Evolutionary conservation across 1,139 yeast genomes (phyloP).

Genomic region (Nakaseomyces nivariensis): DNA sequence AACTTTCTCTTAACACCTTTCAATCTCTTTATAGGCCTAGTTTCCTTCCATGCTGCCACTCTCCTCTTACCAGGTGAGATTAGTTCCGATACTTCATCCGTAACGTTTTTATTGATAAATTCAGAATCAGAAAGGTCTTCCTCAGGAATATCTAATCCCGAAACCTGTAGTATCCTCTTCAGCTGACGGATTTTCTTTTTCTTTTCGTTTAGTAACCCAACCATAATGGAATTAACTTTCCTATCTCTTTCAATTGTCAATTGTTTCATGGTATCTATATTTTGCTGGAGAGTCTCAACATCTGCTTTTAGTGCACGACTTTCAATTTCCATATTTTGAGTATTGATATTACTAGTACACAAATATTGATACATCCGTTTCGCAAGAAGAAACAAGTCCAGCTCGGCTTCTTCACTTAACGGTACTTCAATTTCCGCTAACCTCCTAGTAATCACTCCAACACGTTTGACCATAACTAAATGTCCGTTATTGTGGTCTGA

Average conservation of each 20-base stretch:
- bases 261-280: constrained; percentile 9
- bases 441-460: constrained; percentile 14
- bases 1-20: constrained; percentile 4
- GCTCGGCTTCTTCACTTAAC: constrained; percentile 11
- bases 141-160: constrained; percentile 1
- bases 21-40: background rate
- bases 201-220: constrained; percentile 22
- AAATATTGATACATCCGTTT: constrained; percentile 10
- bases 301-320: background rate
- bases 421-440: constrained; percentile 13
- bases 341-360: constrained; percentile 11
- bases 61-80: constrained; percentile 24
- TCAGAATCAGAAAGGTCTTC: constrained; percentile 13
- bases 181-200: constrained; percentile 19
- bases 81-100: constrained; percentile 13
- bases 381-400: constrained; percentile 21
- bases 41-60: constrained; percentile 3
- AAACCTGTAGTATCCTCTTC: constrained; percentile 1
- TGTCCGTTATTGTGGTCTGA: constrained; percentile 13
- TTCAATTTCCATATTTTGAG: constrained; percentile 2
- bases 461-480: constrained; percentile 15
- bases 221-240: constrained; percentile 13
- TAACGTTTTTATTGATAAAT: constrained; percentile 14
- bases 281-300: constrained; percentile 7
- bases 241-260: constrained; percentile 16